These are phyloP conservation scores for Hirsutella minnesotensis DNA, from an alignment of 2,329 filamentous ascomycete genomes.

Conservation along the genomic window DNA sequence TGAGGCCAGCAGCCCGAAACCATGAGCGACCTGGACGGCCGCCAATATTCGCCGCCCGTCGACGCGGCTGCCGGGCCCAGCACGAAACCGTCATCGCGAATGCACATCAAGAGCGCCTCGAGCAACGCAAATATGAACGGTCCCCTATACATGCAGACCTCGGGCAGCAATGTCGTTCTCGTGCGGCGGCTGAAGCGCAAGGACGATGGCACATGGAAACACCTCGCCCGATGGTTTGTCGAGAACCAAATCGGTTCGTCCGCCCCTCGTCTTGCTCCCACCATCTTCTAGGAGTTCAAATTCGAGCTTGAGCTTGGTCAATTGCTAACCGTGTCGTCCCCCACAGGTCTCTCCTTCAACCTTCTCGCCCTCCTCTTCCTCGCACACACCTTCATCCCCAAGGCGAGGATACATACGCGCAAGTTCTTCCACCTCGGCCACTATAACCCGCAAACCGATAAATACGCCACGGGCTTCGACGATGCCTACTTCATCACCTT, in stretches of 20 bases:
- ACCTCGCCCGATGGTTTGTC: slow-evolving; percentile 57
- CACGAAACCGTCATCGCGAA: slow-evolving; percentile 12
- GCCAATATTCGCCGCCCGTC: slow-evolving; percentile 1
- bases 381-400: slow-evolving; percentile 72
- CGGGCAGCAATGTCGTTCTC: slow-evolving; percentile 37
- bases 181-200: slow-evolving; percentile 48
- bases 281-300: neutral
- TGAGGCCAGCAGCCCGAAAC: neutral
- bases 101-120: slow-evolving; percentile 18
- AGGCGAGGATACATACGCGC: slow-evolving; percentile 63
- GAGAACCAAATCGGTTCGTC: slow-evolving; percentile 68
- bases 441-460: slow-evolving; percentile 54
- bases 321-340: slow-evolving; percentile 4
- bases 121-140: slow-evolving; percentile 36
- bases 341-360: slow-evolving; percentile 68
- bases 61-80: slow-evolving; percentile 10
- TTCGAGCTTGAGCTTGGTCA: neutral
- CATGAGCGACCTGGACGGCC: slow-evolving; percentile 2
- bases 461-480: slow-evolving; percentile 67
- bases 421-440: slow-evolving; percentile 87
- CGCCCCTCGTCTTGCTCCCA: slow-evolving; percentile 4
- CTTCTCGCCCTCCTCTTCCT: slow-evolving; percentile 73
- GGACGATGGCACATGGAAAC: slow-evolving; percentile 48
- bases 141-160: slow-evolving; percentile 45
- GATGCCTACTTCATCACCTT: slow-evolving; percentile 68